Base-by-base conservation (phyloP, 345 rosid species). In the Gossypium raimondii region DNA sequence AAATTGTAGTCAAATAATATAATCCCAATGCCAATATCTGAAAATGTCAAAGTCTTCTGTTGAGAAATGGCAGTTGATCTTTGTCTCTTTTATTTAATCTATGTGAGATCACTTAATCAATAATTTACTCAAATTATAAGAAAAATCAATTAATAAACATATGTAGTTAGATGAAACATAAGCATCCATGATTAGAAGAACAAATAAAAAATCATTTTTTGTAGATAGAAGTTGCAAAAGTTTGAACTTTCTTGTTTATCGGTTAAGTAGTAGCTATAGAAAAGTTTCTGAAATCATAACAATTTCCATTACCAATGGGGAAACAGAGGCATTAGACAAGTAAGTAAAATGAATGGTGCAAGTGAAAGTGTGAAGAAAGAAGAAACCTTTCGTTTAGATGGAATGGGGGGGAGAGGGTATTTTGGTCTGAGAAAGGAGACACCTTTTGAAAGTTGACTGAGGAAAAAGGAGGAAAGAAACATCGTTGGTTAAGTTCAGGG, bases 21-120 rank as follows among this genome's bases (percentile, higher is more conserved):
- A 58, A 12, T 24, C 2, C 55, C n/a, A 25, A 44, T 45, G 51
- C 44, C 44, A 18, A 51, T 29, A 29, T 16, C 53, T 70, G 73
- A 52, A 34, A 52, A 70, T 51, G 61, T 52, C 73, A 52, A 70
- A 29, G 73, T 52, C 45, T 70, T 52, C 4, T 70, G 14, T 4
- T 5, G 41, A 34, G 41, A 34, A 34, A 34, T 34, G 6, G 41
- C 41, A 34, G 41, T 34, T 34, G 59, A 55, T 55, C 9, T 14
- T 34, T 62, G 20, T 2, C 4, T 11, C 34, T 18, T 58, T 59
- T 24, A 11, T 63, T 16, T 16, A 7, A 63, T 63, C 22, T 8
- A 62, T 8, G 47, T 9, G 67, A 3, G 50, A 12, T 6, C 45
- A 18, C 24, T 7, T 67, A 11, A 67, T 20, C 38, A 45, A 67